Evolutionary conservation across 331 rosid species (phyloP).

Genomic region (Rosa hybrid): DNA sequence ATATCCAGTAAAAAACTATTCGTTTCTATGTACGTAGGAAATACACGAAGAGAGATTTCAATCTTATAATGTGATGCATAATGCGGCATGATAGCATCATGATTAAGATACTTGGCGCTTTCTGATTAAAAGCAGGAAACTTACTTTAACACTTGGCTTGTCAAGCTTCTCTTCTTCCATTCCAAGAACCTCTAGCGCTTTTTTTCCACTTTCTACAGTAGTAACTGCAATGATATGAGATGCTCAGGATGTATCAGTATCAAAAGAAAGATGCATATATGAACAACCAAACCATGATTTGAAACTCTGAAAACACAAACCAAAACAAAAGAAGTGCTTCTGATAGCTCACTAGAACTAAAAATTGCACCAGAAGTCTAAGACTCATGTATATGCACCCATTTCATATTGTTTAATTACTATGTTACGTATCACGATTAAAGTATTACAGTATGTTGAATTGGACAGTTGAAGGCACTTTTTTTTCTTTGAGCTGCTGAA

Average conservation of each 20-base stretch:
- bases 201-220: conserved; percentile 11
- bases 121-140: not conserved
- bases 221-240: conserved; percentile 10
- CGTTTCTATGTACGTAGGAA: not conserved
- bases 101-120: not conserved
- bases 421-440: too few species aligned
- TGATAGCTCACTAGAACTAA: not conserved
- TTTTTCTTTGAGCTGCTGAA: too few species aligned
- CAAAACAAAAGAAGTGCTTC: not conserved
- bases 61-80: not conserved
- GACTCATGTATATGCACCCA: not conserved
- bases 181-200: conserved; percentile 16
- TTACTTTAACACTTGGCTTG: not conserved
- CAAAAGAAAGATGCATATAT: not conserved
- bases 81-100: not conserved
- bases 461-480: too few species aligned
- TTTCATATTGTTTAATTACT: too few species aligned
- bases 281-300: not conserved
- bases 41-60: not conserved
- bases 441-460: too few species aligned
- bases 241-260: not conserved
- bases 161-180: conserved; percentile 7
- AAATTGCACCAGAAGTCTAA: not conserved
- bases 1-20: not conserved
- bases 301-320: not conserved